A percentile compares a stretch with the other conserved stretches of the same genome.
These are phyloP conservation scores for Scytalidium lignicola DNA, from an alignment of 2,329 filamentous ascomycete species.

Conservation along the genomic window DNA sequence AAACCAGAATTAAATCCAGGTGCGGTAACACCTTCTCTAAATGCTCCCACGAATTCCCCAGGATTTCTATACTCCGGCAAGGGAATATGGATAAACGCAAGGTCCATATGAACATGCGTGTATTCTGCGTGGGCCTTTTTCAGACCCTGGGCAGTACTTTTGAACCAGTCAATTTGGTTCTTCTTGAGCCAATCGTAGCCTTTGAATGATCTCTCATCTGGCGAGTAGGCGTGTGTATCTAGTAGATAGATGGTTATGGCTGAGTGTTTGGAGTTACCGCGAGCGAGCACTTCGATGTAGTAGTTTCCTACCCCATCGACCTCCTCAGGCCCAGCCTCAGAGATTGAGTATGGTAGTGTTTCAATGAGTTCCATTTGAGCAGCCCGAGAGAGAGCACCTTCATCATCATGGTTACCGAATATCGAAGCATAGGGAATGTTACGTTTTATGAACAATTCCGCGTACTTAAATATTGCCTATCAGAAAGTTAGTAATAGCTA, in stretches of 20 bases:
- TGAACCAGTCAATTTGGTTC: conserved; percentile 94
- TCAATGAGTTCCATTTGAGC: conserved; percentile 84
- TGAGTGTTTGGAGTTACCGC: conserved; percentile 74
- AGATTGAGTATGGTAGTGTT: conserved; percentile 82
- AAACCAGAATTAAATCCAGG: conserved; percentile 91
- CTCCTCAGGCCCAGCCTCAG: conserved; percentile 73
- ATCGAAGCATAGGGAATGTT: conserved; percentile 91
- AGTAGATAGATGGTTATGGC: conserved; percentile 92
- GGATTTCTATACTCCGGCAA: conserved; percentile 78
- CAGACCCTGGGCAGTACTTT: conserved; percentile 65
- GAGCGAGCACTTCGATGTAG: conserved; percentile 81
- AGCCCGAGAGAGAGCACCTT: conserved; percentile 66
- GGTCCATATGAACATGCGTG: conserved; percentile 86
- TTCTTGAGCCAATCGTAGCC: conserved; percentile 98
- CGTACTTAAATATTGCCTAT: conserved; percentile 87
- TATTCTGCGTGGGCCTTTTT: conserved; percentile 79
- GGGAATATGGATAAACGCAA: conserved; percentile 97
- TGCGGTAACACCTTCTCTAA: conserved; percentile 80
- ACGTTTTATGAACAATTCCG: conserved; percentile 75
- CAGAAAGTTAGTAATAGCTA: conserved; percentile 15
- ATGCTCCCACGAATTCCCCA: conserved; percentile 62
- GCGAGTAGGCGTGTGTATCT: conserved; percentile 88
- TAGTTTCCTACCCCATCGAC: conserved; percentile 95
- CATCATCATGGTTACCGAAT: conserved; percentile 97
- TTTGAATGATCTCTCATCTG: conserved; percentile 79